Evolutionary conservation across 2,329 filamentous ascomycete genomes (phyloP), one percentile per base, ranked within the genome.

Genomic region (Epichloe aotearoae): DNA sequence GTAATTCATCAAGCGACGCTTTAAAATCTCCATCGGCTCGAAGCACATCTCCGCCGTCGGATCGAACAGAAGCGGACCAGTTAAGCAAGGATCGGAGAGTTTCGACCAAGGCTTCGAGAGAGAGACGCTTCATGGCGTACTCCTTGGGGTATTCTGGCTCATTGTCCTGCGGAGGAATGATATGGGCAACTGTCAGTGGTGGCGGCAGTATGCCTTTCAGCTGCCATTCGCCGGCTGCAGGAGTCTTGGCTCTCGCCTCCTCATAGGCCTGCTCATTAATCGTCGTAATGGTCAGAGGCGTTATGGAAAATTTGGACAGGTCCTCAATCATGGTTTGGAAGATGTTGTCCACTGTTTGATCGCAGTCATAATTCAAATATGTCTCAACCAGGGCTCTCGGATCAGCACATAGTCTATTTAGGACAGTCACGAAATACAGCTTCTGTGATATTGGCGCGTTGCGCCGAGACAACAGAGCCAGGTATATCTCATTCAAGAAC

Each of bases 301-400:
- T 77, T 49, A 86, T 93, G 2, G 89, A 87, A 59, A 95, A 86
- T 59, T 84, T 85, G 34, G 91, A 93, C 17, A 98, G 72, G 66
- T 97, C 89, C 65, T 98, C 94, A 47, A 98, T 90, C 50, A 97
- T 83, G 19, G 79, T 84, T 67, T 98, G 93, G 65, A 95, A 98
- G 67, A 97, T 93, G 66, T 98, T 98, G 69, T 97, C 91, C 53
- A 97, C 80, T 40, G 88, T 89, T 53, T 91, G 79, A 62, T 97
- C 94, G 69, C 93, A 98, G 65, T 98, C 93, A 63, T 98, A 98
- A 67, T 98, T 98, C 55, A 98, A 78, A 66, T 98, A 98, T 14
- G 90, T 84, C 67, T 98, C 93, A 15, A 98, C 93, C 46, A 98
- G 67, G 0, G 88, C 90, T 57, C 88, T 79, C 2, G 91, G 88